Base-by-base conservation (phyloP, 2,329 filamentous ascomycete genomes). In the Apiospora sp. region DNA sequence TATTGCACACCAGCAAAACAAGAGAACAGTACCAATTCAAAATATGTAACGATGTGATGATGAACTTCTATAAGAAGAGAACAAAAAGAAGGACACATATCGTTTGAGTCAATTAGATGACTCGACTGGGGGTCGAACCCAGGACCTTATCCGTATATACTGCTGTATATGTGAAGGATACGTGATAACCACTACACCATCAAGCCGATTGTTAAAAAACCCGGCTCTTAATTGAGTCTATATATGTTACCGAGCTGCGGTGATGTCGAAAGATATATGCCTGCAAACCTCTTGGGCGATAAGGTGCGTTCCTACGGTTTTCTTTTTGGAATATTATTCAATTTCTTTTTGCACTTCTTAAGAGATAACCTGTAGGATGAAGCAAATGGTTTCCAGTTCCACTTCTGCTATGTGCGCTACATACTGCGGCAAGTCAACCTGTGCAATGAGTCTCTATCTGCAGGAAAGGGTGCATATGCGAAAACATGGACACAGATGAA, bases 111-210 rank as follows among this genome's bases (percentile, higher is more conserved):
- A 22, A n/a, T 49, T 49, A 19, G 30, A 64, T 64, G 58, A 64
- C 34, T 37, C 19, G 34, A 14, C 58, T 41, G 58, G 58, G 58
- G 58, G 34, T 64, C 58, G 58, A 64, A 64, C 58, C 58, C 58
- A 41, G 58, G 58, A 37, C 58, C 58, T 64, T 64, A 64, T 64
- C 58, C 58, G 58, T 4, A 64, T 64, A 64, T 22, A 64, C n/a
- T n/a, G n/a, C 24, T 4, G 41, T 64, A 22, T 64, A 64, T 64
- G 58, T 64, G 58, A 64, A 64, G 58, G 58, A 64, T 64, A 64
- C 34, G 58, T 64, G 34, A 64, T 64, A 64, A 64, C 58, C 58
- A 64, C 34, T 64, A 64, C 19, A 64, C 34, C 8, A 64, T 3
- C 10, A 3, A 12, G 34, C 30, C 58, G 5, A n/a, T 64, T 64